phyloP scores from a whole-genome alignment of 2,329 filamentous ascomycete species.

The Sporothrix brasiliensis region DNA sequence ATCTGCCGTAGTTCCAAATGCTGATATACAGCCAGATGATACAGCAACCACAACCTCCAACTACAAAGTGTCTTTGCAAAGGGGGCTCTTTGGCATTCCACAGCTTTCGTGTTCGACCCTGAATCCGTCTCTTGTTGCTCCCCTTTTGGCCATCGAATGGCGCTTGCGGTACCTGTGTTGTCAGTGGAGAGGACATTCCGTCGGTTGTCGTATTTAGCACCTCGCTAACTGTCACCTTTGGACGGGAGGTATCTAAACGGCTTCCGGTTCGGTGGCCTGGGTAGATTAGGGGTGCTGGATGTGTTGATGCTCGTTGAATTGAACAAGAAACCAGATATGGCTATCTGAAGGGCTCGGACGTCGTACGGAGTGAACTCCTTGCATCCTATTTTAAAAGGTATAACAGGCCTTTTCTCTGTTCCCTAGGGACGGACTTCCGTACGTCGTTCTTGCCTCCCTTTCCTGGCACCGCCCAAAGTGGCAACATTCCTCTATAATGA shows the following conservation, averaged over 20 bases:
- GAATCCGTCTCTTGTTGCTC: neutral
- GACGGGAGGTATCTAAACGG: neutral
- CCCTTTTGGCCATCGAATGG: neutral
- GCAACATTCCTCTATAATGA: constrained; percentile 21
- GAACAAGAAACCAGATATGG: neutral
- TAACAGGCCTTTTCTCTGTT: neutral
- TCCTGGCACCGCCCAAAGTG: constrained; percentile 10
- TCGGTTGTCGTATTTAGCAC: constrained; percentile 11
- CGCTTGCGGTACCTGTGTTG: neutral
- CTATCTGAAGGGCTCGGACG: neutral
- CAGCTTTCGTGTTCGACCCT: constrained; percentile 24
- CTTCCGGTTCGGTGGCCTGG: neutral
- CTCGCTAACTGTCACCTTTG: neutral
- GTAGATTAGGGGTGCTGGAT: too few species aligned
- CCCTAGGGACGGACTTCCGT: neutral
- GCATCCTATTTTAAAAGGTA: constrained; percentile 5
- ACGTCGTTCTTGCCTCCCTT: neutral
- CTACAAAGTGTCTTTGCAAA: neutral
- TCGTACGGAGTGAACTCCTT: neutral
- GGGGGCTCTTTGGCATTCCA: neutral
- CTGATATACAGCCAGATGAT: neutral
- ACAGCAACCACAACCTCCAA: neutral
- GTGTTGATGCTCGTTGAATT: neutral
- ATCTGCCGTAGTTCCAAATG: neutral
- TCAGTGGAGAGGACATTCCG: neutral